A percentile compares a stretch with the other conserved stretches of the same genome.
Conservation (phyloP, 176 grass and related monocot species). For the Carex cristatella region DNA sequence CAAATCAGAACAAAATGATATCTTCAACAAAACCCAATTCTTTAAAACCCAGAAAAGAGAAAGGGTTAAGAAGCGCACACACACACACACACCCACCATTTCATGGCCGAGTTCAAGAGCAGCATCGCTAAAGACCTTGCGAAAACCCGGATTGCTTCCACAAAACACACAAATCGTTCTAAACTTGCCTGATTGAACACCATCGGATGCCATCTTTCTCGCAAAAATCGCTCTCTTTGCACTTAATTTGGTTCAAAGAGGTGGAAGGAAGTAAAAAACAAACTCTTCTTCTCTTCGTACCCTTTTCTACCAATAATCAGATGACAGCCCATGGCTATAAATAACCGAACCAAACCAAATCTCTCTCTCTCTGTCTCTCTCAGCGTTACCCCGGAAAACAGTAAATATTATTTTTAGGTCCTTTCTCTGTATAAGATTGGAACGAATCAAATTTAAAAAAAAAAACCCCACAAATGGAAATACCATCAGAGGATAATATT, state of each 20-base stretch:
- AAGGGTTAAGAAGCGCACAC: background rate
- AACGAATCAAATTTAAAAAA: background rate
- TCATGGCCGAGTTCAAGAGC: constrained; percentile 81
- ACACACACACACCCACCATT: constrained; percentile 41
- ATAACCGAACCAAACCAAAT: background rate
- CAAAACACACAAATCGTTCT: constrained; percentile 95
- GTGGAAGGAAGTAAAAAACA: background rate
- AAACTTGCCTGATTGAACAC: constrained; percentile 44
- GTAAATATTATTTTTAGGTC: constrained; percentile 10
- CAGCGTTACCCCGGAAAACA: background rate
- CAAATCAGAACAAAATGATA: constrained; percentile 16
- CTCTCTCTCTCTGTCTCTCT: background rate
- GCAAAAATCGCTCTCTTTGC: constrained; percentile 26
- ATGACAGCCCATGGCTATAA: constrained; percentile 13
- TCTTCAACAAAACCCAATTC: background rate
- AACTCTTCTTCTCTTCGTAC: constrained; percentile 3
- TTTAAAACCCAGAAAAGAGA: background rate
- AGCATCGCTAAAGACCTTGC: constrained; percentile 67
- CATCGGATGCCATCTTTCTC: constrained; percentile 30
- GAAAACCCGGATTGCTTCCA: constrained; percentile 86
- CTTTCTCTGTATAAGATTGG: background rate
- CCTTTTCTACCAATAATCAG: background rate
- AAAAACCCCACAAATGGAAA: background rate
- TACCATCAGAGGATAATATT: background rate
- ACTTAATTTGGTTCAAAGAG: background rate